Evolutionary conservation across 2,329 filamentous ascomycete genomes (phyloP).

Genomic region (Leptographium procerum): DNA sequence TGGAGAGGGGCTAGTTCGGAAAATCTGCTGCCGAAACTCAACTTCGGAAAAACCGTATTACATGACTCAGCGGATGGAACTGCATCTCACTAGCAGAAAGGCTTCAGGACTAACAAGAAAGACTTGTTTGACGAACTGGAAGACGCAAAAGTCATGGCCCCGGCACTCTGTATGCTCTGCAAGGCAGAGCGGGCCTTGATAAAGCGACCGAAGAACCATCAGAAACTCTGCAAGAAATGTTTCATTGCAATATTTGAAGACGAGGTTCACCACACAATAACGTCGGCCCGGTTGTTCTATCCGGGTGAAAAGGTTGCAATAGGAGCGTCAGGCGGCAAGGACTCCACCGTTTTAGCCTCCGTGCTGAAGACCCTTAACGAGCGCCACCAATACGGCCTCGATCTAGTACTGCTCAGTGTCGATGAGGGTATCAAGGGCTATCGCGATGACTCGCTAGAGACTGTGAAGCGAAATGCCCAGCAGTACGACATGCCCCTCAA

Average conservation of each 20-base stretch:
- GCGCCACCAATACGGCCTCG: constrained; percentile 72
- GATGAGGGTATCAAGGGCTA: constrained; percentile 98
- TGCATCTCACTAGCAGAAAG: background rate
- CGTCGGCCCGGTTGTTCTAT: constrained; percentile 65
- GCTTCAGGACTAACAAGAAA: background rate
- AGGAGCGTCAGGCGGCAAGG: constrained; percentile 92
- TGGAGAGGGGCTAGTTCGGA: constrained; percentile 11
- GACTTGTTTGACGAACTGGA: background rate
- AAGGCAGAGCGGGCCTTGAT: constrained; percentile 70
- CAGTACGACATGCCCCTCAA: constrained; percentile 88
- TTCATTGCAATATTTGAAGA: constrained; percentile 83
- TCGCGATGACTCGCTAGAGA: constrained; percentile 89
- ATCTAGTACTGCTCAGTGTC: constrained; percentile 79
- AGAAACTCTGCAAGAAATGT: constrained; percentile 83
- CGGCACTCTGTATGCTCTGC: constrained; percentile 65
- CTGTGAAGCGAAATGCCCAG: constrained; percentile 82
- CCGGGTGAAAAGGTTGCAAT: constrained; percentile 83
- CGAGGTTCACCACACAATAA: constrained; percentile 89
- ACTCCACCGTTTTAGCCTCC: constrained; percentile 89
- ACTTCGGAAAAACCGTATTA: background rate
- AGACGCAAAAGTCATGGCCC: constrained; percentile 50
- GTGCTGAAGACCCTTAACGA: constrained; percentile 93
- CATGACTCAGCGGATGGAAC: background rate
- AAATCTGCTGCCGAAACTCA: constrained; percentile 1
- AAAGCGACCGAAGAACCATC: constrained; percentile 85